Evolutionary conservation across 192 early-diverging fungal genomes (phyloP), one percentile per base, ranked within the genome.

Genomic region (Kickxella alabastrina): DNA sequence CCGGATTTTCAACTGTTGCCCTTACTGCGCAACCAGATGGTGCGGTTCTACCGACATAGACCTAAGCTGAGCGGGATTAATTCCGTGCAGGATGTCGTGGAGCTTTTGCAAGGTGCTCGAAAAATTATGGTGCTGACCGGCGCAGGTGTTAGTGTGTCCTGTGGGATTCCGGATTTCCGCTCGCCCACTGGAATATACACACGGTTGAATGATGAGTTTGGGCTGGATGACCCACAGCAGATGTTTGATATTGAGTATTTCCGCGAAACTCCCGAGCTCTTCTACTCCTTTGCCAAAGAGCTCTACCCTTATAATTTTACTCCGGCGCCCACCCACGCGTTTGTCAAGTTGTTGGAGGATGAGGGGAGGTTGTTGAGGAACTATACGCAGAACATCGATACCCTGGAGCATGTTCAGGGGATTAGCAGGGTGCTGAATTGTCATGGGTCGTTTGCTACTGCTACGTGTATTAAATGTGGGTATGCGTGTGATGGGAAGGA

Each of bases 361-460:
- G 73, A 88, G 43, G 88, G 82, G 2, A 89, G 92, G 68, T 72
- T 98, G 35, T 57, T 97, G 19, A 77, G 93, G 44, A 97, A 97
- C 54, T 98, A 98, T 62, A 95, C 95, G 1, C 95, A 98, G 54
- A 98, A 98, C 55, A 98, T 98, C 45, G 95, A 97, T 60, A 94
- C 91, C 3, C 63, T 99, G 10, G 96, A 99, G 62, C 83, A 90
- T 35, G 79, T 84, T 26, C 86, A 91, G 7, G 90, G 88, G 5
- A 95, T 98, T 35, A 66, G 80, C 21, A 78, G 69, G 3, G 82
- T 97, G 6, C 67, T 97, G 9, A 86, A 95, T 50, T 94, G 92
- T 57, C 96, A 99, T 72, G 96, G 93, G 2, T 95, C 91, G n/a
- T 99, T 97, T 85, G 91, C 92, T 3, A 86, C 92, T 0, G 92